A percentile compares a stretch with the other conserved stretches of the same genome.
Evolutionary conservation across 78 protist species (phyloP).

Genomic region (Planoprotostelium fungivorum): DNA sequence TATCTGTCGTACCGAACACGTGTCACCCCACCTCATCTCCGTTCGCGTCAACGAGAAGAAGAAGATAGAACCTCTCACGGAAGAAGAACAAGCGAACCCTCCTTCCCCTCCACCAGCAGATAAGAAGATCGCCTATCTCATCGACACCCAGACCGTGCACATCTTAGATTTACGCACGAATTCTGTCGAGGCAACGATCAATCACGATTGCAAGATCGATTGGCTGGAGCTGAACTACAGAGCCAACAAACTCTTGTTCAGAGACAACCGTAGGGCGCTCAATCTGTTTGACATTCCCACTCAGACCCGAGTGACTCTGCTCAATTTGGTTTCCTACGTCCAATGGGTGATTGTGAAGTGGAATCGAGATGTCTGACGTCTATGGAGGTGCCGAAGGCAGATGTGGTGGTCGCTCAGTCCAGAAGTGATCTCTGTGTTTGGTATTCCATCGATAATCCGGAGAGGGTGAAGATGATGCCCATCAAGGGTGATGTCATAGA

Average conservation of each 20-base stretch:
- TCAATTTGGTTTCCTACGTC: slow-evolving; percentile 75
- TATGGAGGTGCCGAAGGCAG: slow-evolving; percentile 81
- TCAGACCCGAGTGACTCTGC: slow-evolving; percentile 48
- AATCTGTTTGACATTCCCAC: slow-evolving; percentile 58
- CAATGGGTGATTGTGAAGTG: slow-evolving; percentile 4
- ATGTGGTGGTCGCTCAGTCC: slow-evolving; percentile 88
- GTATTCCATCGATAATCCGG: slow-evolving; percentile 77
- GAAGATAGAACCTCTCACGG: not conserved
- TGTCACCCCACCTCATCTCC: slow-evolving; percentile 60
- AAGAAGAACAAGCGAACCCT: not conserved
- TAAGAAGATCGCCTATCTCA: slow-evolving; percentile 70
- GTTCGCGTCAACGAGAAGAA: slow-evolving; percentile 31
- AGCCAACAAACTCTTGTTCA: slow-evolving; percentile 68
- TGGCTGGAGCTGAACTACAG: slow-evolving; percentile 78
- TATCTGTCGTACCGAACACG: slow-evolving; percentile 66
- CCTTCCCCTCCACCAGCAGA: not conserved
- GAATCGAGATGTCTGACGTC: not conserved
- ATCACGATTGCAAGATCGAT: slow-evolving; percentile 70
- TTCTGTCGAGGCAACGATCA: slow-evolving; percentile 28
- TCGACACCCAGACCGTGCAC: slow-evolving; percentile 72
- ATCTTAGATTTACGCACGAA: slow-evolving; percentile 38
- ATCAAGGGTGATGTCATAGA: slow-evolving; percentile 86
- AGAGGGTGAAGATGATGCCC: slow-evolving; percentile 50
- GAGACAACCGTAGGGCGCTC: slow-evolving; percentile 69
- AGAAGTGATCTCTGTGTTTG: slow-evolving; percentile 76